A percentile compares a stretch with the other conserved stretches of the same genome.
phyloP scores from a whole-genome alignment of 176 grass and related monocot species.

The Oryza meridionalis region DNA sequence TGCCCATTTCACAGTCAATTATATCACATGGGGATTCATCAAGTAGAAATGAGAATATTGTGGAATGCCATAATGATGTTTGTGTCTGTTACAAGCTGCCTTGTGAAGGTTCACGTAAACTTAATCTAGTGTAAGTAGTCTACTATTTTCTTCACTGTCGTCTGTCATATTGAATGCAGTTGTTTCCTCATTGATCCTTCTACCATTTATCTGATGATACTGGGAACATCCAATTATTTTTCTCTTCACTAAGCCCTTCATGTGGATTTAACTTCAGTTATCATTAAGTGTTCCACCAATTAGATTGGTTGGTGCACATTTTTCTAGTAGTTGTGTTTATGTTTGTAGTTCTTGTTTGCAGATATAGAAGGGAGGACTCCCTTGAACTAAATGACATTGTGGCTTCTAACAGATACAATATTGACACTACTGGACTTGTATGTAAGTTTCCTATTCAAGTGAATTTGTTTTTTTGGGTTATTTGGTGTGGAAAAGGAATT shows the following conservation, averaged over 20 bases:
- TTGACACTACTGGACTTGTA: conserved; percentile 91
- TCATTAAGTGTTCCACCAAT: conserved; percentile 4
- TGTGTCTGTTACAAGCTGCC: conserved; percentile 57
- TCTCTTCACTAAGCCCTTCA: conserved; percentile 13
- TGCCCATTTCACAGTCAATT: conserved; percentile 46
- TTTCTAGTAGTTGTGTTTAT: conserved; percentile 34
- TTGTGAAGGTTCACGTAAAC: conserved; percentile 49
- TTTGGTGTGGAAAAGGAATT: conserved; percentile 8
- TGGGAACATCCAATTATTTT: conserved; percentile 27
- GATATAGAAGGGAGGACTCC: conserved; percentile 81
- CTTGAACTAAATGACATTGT: conserved; percentile 79
- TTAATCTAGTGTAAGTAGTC: conserved; percentile 72
- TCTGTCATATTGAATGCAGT: conserved; percentile 1
- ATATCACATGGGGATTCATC: conserved; percentile 38
- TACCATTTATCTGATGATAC: conserved; percentile 5
- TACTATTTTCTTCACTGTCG: conserved; percentile 6
- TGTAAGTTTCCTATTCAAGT: conserved; percentile 66
- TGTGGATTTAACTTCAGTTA: conserved; percentile 11
- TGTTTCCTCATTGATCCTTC: conserved; percentile 8
- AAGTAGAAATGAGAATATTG: conserved; percentile 39
- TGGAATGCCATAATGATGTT: conserved; percentile 50
- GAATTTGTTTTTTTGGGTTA: conserved; percentile 37
- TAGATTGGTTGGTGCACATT: conserved; percentile 15
- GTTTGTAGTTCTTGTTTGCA: conserved; percentile 45
- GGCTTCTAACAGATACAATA: conserved; percentile 74